phyloP scores from a whole-genome alignment of 495 filamentous ascomycete species.

The Haplographium delicatum region DNA sequence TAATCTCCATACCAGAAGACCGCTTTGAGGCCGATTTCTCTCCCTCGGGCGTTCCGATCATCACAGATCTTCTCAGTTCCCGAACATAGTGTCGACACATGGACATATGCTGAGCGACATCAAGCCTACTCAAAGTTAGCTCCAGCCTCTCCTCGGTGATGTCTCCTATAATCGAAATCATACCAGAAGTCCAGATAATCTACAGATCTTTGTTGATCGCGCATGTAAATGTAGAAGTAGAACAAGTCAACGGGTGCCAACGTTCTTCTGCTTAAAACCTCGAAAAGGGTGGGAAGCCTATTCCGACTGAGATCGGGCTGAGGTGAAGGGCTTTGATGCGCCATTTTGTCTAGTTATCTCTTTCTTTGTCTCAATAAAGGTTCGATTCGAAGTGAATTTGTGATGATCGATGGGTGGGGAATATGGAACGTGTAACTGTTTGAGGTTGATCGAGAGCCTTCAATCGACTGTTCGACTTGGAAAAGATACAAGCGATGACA shows the following conservation, averaged over 20 bases:
- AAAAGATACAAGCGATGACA: neutral
- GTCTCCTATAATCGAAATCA: constrained; percentile 3
- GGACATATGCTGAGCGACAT: constrained; percentile 98
- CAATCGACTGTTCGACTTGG: neutral
- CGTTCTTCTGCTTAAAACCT: constrained; percentile 88
- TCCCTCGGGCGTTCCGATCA: constrained; percentile 86
- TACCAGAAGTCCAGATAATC: constrained; percentile 99
- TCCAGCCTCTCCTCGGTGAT: neutral
- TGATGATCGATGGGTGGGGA: neutral
- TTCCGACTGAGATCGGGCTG: constrained; percentile 57
- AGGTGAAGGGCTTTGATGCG: constrained; percentile 16
- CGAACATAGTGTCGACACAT: constrained; percentile 97
- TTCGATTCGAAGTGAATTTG: neutral
- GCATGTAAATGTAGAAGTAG: constrained; percentile 99
- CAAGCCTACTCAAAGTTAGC: constrained; percentile 62
- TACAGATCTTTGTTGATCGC: constrained; percentile 94
- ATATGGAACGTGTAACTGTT: neutral
- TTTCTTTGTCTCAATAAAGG: neutral
- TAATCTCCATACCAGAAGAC: constrained; percentile 75
- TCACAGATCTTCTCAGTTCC: constrained; percentile 86
- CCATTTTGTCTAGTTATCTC: constrained; percentile 18
- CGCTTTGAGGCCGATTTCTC: constrained; percentile 76
- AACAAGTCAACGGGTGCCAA: constrained; percentile 92
- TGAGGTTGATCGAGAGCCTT: neutral
- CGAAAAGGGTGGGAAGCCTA: constrained; percentile 86